Conservation (phyloP, 129 eudicot species). For the Smallanthus sonchifolius region DNA sequence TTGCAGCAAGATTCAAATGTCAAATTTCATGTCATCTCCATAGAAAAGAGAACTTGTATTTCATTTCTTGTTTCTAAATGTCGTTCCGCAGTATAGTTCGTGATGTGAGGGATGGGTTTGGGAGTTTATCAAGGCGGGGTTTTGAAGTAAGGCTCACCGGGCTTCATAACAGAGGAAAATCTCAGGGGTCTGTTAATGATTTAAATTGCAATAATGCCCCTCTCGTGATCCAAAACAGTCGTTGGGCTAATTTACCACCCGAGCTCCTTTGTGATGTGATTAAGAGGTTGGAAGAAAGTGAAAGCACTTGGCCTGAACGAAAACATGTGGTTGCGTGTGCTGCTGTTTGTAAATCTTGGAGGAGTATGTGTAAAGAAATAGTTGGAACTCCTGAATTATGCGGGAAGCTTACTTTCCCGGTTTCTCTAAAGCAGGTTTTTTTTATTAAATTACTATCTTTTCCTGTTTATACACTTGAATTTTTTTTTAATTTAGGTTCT, state of each 20-base stretch:
- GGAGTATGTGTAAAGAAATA: conserved; percentile 31
- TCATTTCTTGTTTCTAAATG: conserved; percentile 18
- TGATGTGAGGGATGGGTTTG: conserved; percentile 77
- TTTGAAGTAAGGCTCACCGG: conserved; percentile 63
- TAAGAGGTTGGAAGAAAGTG: conserved; percentile 1
- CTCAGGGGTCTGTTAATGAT: conserved; percentile 41
- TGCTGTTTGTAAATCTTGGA: not conserved
- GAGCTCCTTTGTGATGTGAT: conserved; percentile 71
- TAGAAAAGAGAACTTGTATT: not conserved
- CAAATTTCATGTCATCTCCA: conserved; percentile 17
- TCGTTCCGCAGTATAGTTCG: conserved; percentile 61
- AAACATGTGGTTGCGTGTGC: not conserved
- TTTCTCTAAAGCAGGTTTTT: conserved; percentile 73
- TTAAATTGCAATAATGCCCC: not conserved
- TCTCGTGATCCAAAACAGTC: conserved; percentile 53
- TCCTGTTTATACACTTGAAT: not conserved
- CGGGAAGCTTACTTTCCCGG: conserved; percentile 85
- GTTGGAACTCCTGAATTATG: conserved; percentile 65
- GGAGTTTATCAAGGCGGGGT: conserved; percentile 73
- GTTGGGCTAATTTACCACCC: conserved; percentile 85
- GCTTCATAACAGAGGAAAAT: conserved; percentile 62
- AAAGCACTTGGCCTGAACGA: not conserved
- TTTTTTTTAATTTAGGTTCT: not conserved
- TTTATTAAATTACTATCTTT: not conserved
- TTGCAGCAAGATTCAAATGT: conserved; percentile 44